Percentiles rank a stretch among this genome's conserved stretches.
phyloP scores from a whole-genome alignment of 768 basidiomycete species.

The Rhizopogon salebrosus region DNA sequence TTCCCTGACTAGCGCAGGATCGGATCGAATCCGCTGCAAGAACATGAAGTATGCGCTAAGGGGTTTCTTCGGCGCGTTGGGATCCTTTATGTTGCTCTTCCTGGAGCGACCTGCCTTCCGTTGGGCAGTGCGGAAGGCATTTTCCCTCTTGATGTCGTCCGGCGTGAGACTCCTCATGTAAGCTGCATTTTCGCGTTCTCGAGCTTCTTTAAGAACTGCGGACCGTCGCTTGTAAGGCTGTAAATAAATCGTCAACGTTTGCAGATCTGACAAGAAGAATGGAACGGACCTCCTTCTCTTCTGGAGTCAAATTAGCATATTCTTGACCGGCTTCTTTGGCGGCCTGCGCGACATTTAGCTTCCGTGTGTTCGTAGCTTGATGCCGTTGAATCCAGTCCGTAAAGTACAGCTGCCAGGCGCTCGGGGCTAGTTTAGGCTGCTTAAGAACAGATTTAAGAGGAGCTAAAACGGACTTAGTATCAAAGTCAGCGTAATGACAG shows the following conservation, averaged over 20 bases:
- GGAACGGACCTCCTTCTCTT: conserved; percentile 75
- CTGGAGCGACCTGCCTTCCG: conserved; percentile 90
- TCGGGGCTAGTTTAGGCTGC: conserved; percentile 88
- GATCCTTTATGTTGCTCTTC: conserved; percentile 94
- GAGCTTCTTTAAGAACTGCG: conserved; percentile 76
- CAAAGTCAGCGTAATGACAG: conserved; percentile 24
- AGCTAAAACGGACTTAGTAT: conserved; percentile 35
- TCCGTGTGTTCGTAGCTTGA: conserved; percentile 72
- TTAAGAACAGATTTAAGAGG: conserved; percentile 73
- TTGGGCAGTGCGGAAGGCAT: conserved; percentile 85
- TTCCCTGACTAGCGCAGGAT: conserved; percentile 64
- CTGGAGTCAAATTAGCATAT: conserved; percentile 71
- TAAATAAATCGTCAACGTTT: conserved; percentile 12
- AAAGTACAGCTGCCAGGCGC: conserved; percentile 96
- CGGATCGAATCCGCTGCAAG: conserved; percentile 82
- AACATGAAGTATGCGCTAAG: conserved; percentile 95
- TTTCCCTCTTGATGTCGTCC: conserved; percentile 93
- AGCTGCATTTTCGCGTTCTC: conserved; percentile 74
- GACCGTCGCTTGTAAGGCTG: conserved; percentile 86
- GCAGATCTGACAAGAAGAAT: conserved; percentile 18
- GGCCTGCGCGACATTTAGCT: conserved; percentile 92
- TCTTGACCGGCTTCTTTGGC: conserved; percentile 92
- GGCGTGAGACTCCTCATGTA: conserved; percentile 90
- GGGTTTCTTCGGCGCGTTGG: conserved; percentile 95
- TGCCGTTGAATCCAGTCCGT: conserved; percentile 91